Conservation (phyloP, 805 yeast species). For the Hanseniaspora vineae region DNA sequence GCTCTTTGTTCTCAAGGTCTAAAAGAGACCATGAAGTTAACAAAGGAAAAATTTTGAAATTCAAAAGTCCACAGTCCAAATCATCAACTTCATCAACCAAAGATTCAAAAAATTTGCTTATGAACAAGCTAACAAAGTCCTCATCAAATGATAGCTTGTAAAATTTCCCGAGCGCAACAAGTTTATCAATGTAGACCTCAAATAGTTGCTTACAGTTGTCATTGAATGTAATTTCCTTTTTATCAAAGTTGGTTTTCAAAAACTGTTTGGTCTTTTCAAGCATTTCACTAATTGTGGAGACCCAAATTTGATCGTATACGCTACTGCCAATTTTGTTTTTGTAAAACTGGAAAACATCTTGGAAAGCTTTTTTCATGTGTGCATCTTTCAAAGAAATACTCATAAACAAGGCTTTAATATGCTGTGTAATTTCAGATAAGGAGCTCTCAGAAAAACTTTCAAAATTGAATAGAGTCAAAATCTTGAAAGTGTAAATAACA, state of each 20-base stretch:
- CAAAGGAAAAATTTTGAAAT: slow-evolving; percentile 17
- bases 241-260: not conserved
- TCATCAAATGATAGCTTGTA: slow-evolving; percentile 15
- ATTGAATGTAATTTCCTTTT: not conserved
- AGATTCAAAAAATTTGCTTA: slow-evolving; percentile 9
- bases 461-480: too few relatives aligned
- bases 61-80: slow-evolving; percentile 5
- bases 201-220: not conserved
- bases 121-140: slow-evolving; percentile 10
- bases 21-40: slow-evolving; percentile 17
- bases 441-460: not conserved
- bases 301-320: not conserved
- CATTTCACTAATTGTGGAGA: not conserved
- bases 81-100: slow-evolving; percentile 1
- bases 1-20: not conserved
- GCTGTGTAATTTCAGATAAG: slow-evolving; percentile 11
- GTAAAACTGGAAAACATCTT: not conserved
- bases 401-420: slow-evolving; percentile 10
- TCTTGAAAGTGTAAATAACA: too few relatives aligned
- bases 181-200: slow-evolving; percentile 17
- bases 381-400: not conserved
- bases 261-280: not conserved
- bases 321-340: not conserved
- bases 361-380: not conserved
- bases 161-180: slow-evolving; percentile 16